Evolutionary conservation across 1,284 basidiomycete species (phyloP), one percentile per base, ranked within the genome.

Genomic region (Mycosarcoma maydis): DNA sequence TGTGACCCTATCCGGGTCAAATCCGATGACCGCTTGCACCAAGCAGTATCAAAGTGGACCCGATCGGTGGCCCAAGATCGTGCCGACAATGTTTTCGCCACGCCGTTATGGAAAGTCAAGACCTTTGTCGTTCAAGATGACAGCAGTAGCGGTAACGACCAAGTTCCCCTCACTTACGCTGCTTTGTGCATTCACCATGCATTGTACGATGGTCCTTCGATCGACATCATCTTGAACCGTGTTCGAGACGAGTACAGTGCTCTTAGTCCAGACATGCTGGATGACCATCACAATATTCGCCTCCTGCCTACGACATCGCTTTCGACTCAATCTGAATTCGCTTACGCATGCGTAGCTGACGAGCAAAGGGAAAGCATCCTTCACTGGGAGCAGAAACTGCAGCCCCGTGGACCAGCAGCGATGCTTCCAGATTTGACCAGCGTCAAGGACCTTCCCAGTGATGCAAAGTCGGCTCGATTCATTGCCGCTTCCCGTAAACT

Each of bases 161-260:
- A n/a, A n/a, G n/a, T n/a, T n/a, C n/a, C n/a, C n/a, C n/a, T n/a
- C n/a, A n/a, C n/a, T 11, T 33, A 53, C 26, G 34, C 36, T 34
- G 50, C 50, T 7, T 14, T 55, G 32, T 41, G 52, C 17, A 47
- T 55, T n/a, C 52, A 55, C 32, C 52, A 55, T 45, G 39, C 44
- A 17, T 24, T 55, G 32, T 55, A 55, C 39, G 52, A 55, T 30
- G 52, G 52, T 29, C 23, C 52, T n/a, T 47, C 52, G 23, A 47
- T 55, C 30, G 20, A 24, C 23, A 23, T 39, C 10, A 53, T 53
- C 29, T 27, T 45, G 20, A 22, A 53, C 20, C 50, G 50, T 19
- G 34, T 45, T 38, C 50, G 29, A 14, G 42, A 26, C 16, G 50
- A 53, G 36, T 53, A 53, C 16, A n/a, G 4, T n/a, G 50, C 26